Evolutionary conservation across 75 land plant species (phyloP).

Genomic region (Cupressus sempervirens): DNA sequence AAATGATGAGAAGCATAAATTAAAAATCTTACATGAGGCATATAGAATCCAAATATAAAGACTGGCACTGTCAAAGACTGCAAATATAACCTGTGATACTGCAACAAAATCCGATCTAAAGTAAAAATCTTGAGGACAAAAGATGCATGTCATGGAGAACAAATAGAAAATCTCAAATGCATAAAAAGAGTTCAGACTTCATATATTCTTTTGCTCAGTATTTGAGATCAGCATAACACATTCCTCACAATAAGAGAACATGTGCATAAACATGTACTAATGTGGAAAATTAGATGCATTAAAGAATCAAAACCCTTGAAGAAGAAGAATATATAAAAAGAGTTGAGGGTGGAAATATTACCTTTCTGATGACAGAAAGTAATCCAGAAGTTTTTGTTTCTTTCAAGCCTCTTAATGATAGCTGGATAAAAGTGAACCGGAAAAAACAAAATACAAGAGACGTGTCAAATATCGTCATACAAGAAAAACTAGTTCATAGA

Average conservation of each 20-base stretch:
- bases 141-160: neutral
- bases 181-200: neutral
- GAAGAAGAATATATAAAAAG: neutral
- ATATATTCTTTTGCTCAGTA: neutral
- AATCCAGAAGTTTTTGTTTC: slow-evolving; percentile 11
- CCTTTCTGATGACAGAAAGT: slow-evolving; percentile 16
- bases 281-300: neutral
- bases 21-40: slow-evolving; percentile 24
- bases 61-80: slow-evolving; percentile 23
- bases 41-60: slow-evolving; percentile 14
- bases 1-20: neutral
- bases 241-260: neutral
- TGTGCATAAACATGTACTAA: neutral
- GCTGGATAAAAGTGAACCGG: slow-evolving; percentile 7
- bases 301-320: neutral
- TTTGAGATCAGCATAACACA: neutral
- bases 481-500: neutral
- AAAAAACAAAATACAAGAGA: neutral
- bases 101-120: neutral
- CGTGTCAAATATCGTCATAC: neutral
- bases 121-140: neutral
- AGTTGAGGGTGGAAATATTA: slow-evolving; percentile 5
- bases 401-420: slow-evolving; percentile 13
- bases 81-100: slow-evolving; percentile 29
- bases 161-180: neutral